Percentiles rank a stretch among this genome's conserved stretches.
Conservation (phyloP, 2,329 filamentous ascomycete genomes). For the Chaetomium sp. region DNA sequence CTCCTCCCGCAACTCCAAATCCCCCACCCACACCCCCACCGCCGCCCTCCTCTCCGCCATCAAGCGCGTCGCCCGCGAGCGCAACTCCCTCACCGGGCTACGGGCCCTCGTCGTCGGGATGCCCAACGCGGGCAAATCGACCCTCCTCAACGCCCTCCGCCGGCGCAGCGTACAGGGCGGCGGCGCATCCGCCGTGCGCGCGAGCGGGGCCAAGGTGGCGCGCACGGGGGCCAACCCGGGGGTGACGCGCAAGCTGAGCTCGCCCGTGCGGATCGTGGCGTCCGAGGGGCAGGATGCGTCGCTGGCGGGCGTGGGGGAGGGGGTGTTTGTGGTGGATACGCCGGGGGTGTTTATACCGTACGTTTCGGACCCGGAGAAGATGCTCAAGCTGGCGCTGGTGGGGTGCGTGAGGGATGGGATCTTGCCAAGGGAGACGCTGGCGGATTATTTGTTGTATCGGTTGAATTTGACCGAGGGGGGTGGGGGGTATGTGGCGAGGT, state of each 20-base stretch:
- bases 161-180: slow-evolving; percentile 58
- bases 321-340: slow-evolving; percentile 86
- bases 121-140: slow-evolving; percentile 97
- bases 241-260: slow-evolving; percentile 82
- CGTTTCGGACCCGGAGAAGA: slow-evolving; percentile 78
- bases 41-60: slow-evolving; percentile 50
- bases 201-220: slow-evolving; percentile 62
- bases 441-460: slow-evolving; percentile 86
- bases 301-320: slow-evolving; percentile 48
- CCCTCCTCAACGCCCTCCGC: slow-evolving; percentile 85
- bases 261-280: slow-evolving; percentile 73
- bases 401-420: slow-evolving; percentile 90
- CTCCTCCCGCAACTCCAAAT: not conserved
- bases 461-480: slow-evolving; percentile 61
- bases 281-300: slow-evolving; percentile 38
- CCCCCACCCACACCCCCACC: slow-evolving; percentile 16
- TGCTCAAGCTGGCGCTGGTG: slow-evolving; percentile 93
- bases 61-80: slow-evolving; percentile 51
- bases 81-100: slow-evolving; percentile 73
- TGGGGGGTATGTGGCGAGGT: slow-evolving; percentile 49
- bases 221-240: slow-evolving; percentile 85
- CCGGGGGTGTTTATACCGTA: slow-evolving; percentile 96
- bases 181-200: no score
- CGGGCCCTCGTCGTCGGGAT: slow-evolving; percentile 90
- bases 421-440: slow-evolving; percentile 74